Base-by-base conservation (phyloP, 176 grass and related monocot species). In the Rhynchospora breviuscula region DNA sequence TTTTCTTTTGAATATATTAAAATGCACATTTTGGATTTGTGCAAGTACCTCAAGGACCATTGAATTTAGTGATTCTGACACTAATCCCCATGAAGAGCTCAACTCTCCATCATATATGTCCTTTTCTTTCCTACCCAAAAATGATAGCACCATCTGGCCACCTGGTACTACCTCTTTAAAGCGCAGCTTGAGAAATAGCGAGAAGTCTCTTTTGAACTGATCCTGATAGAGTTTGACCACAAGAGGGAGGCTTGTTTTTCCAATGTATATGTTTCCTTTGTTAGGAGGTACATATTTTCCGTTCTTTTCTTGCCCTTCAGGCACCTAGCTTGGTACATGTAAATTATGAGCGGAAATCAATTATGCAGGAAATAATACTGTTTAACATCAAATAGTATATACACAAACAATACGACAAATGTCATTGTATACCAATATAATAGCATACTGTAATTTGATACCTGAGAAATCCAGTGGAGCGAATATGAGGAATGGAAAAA, bases 381-480 rank as follows among this genome's bases (percentile, higher is more conserved):
- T 29, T 29, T 29, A 29, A 29, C 26, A 29, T 29, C 26, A 29
- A 29, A 29, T 29, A 29, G 26, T 29, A 29, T 29, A 29, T 29
- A 29, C 26, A 29, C 26, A 29, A 29, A 29, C 26, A 29, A 29
- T 29, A 29, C 1, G 26, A 29, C 26, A 29, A 29, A 0, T 29
- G 26, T 29, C 26, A 29, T 29, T 29, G 26, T 29, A 29, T 29
- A 29, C 26, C 1, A 29, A 29, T 29, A n/a, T 29, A 29, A 29
- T 29, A 1, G 1, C 26, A 29, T 29, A 29, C 26, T 29, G 26
- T 29, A 29, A 29, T 29, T 29, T 29, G 26, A 29, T 29, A 94
- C 92, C 91, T 87, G 85, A 79, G 94, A 90, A 25, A 89, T 74
- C 83, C 87, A 94, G 85, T 85, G 84, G 57, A 97, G 94, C 14